phyloP scores from a whole-genome alignment of 2,329 filamentous ascomycete species.

The Exophiala oligosperma region DNA sequence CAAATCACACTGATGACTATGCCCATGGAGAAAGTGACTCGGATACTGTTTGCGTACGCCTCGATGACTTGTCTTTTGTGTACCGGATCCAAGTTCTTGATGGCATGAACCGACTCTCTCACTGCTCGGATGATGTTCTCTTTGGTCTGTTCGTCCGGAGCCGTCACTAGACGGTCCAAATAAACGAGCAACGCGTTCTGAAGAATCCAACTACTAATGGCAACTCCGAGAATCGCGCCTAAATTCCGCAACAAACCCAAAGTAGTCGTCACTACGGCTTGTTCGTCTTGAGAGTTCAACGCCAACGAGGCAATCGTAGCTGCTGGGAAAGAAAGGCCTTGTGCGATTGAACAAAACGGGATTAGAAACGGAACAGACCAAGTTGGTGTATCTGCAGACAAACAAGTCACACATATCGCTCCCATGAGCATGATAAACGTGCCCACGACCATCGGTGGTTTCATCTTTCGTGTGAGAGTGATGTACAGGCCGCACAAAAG shows the following conservation, averaged over 20 bases:
- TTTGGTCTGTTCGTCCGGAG: slow-evolving; percentile 16
- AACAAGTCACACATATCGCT: slow-evolving; percentile 33
- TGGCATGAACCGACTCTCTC: slow-evolving; percentile 21
- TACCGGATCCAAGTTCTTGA: slow-evolving; percentile 17
- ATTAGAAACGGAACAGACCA: slow-evolving; percentile 44
- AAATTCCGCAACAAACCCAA: slow-evolving; percentile 24
- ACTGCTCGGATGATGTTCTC: slow-evolving; percentile 23
- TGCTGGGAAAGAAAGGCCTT: slow-evolving; percentile 45
- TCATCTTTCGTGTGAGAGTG: slow-evolving; percentile 44
- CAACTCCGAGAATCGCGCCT: slow-evolving; percentile 27
- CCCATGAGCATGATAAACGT: slow-evolving; percentile 40
- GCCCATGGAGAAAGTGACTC: slow-evolving; percentile 21
- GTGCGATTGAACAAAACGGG: slow-evolving; percentile 41
- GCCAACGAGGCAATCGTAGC: slow-evolving; percentile 43
- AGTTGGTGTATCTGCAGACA: slow-evolving; percentile 41
- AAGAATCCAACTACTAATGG: slow-evolving; percentile 26
- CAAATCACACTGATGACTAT: slow-evolving; percentile 15
- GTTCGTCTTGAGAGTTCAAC: slow-evolving; percentile 44
- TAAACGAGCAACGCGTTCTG: slow-evolving; percentile 27
- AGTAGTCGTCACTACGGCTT: slow-evolving; percentile 41
- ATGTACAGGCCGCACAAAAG: slow-evolving; percentile 46
- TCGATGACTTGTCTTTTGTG: slow-evolving; percentile 27
- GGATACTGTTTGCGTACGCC: slow-evolving; percentile 25
- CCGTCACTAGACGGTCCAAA: slow-evolving; percentile 16
- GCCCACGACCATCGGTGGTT: slow-evolving; percentile 42